A percentile compares a stretch with the other conserved stretches of the same genome.
Conservation (phyloP, 1,139 yeast species). For the Candida sanyaensis region DNA sequence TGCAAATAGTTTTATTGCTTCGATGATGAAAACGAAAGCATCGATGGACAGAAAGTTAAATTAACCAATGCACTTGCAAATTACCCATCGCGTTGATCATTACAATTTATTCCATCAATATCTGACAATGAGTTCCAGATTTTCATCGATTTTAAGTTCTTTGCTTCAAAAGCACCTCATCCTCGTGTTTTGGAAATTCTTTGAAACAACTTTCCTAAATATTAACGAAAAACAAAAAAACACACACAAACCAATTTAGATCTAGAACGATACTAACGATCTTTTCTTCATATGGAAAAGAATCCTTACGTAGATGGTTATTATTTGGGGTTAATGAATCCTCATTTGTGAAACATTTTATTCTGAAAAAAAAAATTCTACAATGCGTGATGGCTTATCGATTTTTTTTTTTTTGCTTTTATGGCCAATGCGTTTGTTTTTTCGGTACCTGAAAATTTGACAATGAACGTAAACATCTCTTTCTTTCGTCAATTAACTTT, state of each 20-base stretch:
- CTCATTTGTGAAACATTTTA: constrained; percentile 3
- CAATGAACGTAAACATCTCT: not conserved
- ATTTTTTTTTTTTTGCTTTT: not conserved
- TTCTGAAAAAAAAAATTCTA: not conserved
- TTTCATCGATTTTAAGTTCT: not conserved
- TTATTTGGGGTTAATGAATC: not conserved
- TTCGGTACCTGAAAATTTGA: constrained; percentile 1
- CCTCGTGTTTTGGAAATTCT: not conserved
- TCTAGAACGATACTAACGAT: not conserved
- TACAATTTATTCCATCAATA: not conserved
- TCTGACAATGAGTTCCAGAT: not conserved
- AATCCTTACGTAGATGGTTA: not conserved
- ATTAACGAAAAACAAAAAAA: not conserved
- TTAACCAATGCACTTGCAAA: not conserved
- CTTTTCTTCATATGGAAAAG: no score
- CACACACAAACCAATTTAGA: not conserved
- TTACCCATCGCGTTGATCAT: not conserved
- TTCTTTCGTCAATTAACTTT: not conserved
- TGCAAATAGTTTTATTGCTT: no score
- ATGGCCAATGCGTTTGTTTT: not conserved
- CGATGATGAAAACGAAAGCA: no score
- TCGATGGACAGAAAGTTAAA: not conserved
- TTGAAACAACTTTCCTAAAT: not conserved
- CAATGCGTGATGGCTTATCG: not conserved
- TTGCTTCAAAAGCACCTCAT: not conserved